Evolutionary conservation across 805 yeast species (phyloP).

Genomic region (Sugiyamaella smithiae): DNA sequence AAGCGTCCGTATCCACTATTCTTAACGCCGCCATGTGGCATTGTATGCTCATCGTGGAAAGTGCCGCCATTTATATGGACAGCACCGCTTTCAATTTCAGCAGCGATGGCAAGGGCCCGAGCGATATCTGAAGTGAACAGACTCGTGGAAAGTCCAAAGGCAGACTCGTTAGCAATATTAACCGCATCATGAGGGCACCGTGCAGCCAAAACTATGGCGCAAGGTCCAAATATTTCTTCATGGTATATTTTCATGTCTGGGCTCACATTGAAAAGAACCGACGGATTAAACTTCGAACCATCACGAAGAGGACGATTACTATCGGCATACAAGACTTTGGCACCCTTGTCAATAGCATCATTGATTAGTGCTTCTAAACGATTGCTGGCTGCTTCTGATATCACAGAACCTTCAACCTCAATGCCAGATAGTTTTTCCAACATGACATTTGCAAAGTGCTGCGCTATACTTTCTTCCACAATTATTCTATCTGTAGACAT

Average conservation of each 20-base stretch:
- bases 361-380: constrained; percentile 41
- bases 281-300: neutral
- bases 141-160: constrained; percentile 79
- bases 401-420: constrained; percentile 1
- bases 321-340: constrained; percentile 69
- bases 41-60: constrained; percentile 19
- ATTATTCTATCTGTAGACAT: constrained; percentile 89
- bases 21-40: constrained; percentile 66
- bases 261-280: constrained; percentile 61
- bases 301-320: constrained; percentile 31
- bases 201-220: constrained; percentile 65
- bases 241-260: constrained; percentile 57
- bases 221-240: constrained; percentile 82
- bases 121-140: constrained; percentile 62
- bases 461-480: constrained; percentile 79
- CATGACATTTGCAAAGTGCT: constrained; percentile 43
- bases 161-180: constrained; percentile 61
- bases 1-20: constrained; percentile 69
- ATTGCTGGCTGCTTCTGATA: neutral
- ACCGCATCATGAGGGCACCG: constrained; percentile 64
- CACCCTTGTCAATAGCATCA: constrained; percentile 64
- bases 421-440: neutral
- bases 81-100: constrained; percentile 71
- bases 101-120: constrained; percentile 64
- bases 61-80: constrained; percentile 63